Evolutionary conservation across 495 filamentous ascomycete genomes (phyloP).

Genomic region (Xylaria castorea): DNA sequence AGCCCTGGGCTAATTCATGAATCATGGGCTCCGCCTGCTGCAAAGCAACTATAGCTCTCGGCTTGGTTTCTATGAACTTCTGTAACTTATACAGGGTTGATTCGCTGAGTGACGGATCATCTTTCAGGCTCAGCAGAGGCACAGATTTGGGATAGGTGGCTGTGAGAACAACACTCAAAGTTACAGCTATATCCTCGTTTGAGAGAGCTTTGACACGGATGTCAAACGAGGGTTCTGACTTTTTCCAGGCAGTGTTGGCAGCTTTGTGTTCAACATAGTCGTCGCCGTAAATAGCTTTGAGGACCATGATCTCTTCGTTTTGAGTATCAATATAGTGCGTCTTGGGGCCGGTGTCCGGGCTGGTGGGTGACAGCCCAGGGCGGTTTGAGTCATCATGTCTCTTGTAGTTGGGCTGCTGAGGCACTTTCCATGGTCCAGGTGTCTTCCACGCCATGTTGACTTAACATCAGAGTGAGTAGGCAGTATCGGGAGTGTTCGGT

Average conservation of each 20-base stretch:
- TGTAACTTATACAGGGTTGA: conserved; percentile 70
- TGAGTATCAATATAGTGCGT: conserved; percentile 86
- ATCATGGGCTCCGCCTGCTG: conserved; percentile 85
- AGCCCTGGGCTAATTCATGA: conserved; percentile 78
- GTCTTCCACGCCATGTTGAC: conserved; percentile 55
- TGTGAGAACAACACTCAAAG: conserved; percentile 74
- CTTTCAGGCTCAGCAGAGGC: conserved; percentile 75
- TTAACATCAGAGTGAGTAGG: conserved; percentile 29
- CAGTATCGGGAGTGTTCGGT: conserved; percentile 20
- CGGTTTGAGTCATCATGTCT: conserved; percentile 48
- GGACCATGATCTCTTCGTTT: conserved; percentile 83
- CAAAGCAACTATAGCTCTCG: conserved; percentile 64
- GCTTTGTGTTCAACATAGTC: conserved; percentile 80
- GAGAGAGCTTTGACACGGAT: conserved; percentile 75
- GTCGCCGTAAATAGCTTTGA: conserved; percentile 90
- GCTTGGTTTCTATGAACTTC: conserved; percentile 71
- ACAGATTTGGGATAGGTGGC: conserved; percentile 92
- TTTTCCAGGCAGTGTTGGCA: conserved; percentile 86
- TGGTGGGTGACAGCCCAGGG: conserved; percentile 50
- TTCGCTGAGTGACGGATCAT: conserved; percentile 65
- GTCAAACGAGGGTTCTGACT: conserved; percentile 81
- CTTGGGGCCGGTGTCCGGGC: conserved; percentile 40
- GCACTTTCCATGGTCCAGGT: conserved; percentile 48
- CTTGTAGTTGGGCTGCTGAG: conserved; percentile 42
- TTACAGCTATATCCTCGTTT: conserved; percentile 68